phyloP scores from a whole-genome alignment of 2,329 filamentous ascomycete species.

The Niveomyces coronatus region DNA sequence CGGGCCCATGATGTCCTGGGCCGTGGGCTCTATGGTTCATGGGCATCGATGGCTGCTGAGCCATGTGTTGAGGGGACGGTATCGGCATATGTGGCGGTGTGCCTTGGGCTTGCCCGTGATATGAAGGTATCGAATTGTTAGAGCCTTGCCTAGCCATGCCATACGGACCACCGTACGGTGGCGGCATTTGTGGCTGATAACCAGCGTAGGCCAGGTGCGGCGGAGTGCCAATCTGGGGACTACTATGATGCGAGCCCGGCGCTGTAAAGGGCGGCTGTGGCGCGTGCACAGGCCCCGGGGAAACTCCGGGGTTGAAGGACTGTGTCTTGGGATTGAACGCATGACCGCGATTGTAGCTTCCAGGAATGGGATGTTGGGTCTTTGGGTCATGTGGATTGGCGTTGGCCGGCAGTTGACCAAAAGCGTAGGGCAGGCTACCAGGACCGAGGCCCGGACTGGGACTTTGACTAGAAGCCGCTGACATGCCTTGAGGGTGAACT shows the following conservation, averaged over 20 bases:
- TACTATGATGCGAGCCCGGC: conserved; percentile 39
- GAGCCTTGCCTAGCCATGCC: conserved; percentile 48
- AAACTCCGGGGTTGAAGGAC: conserved; percentile 65
- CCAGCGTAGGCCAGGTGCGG: conserved; percentile 36
- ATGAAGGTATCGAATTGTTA: conserved; percentile 42
- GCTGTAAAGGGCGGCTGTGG: conserved; percentile 38
- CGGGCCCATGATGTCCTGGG: conserved; percentile 29
- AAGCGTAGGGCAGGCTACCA: conserved; percentile 53
- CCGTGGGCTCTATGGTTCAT: conserved; percentile 37
- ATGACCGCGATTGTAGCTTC: conserved; percentile 67
- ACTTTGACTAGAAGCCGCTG: conserved; percentile 12
- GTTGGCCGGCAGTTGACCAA: conserved; percentile 65
- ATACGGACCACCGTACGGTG: conserved; percentile 40
- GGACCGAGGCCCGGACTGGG: conserved; percentile 15
- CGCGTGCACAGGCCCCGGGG: conserved; percentile 37
- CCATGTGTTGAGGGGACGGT: conserved; percentile 30
- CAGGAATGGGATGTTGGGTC: conserved; percentile 72
- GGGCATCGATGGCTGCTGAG: conserved; percentile 26
- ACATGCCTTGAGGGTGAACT: too few species aligned
- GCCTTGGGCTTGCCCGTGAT: conserved; percentile 28
- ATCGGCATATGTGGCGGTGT: conserved; percentile 18
- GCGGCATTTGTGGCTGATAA: conserved; percentile 36
- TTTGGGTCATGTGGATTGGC: conserved; percentile 61
- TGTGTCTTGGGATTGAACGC: conserved; percentile 92
- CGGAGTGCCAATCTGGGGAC: conserved; percentile 42